phyloP scores from a whole-genome alignment of 768 basidiomycete genomes.

The Gloeophyllum trabeum region DNA sequence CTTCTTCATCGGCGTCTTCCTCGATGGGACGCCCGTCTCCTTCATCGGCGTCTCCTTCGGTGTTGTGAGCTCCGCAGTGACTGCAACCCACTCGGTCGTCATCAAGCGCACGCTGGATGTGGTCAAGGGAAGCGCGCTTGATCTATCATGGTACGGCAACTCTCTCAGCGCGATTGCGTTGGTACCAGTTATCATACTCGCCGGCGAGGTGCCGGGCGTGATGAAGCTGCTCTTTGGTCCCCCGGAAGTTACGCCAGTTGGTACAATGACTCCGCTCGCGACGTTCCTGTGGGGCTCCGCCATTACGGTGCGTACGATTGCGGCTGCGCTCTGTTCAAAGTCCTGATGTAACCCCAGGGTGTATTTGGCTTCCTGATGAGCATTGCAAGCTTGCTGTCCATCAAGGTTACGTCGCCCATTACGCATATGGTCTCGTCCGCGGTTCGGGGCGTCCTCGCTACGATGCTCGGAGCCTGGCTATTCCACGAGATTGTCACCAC shows the following conservation, averaged over 20 bases:
- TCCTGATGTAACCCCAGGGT: slow-evolving; percentile 34
- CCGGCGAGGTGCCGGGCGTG: slow-evolving; percentile 64
- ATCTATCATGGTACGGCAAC: slow-evolving; percentile 91
- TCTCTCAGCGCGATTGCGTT: slow-evolving; percentile 65
- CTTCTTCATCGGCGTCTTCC: slow-evolving; percentile 85
- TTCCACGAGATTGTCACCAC: slow-evolving; percentile 74
- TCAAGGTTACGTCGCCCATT: slow-evolving; percentile 96
- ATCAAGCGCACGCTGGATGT: slow-evolving; percentile 80
- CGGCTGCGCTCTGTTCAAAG: neutral
- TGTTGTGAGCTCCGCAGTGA: slow-evolving; percentile 75
- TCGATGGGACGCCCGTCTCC: slow-evolving; percentile 54
- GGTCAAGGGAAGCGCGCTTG: slow-evolving; percentile 75
- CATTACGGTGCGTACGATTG: slow-evolving; percentile 51
- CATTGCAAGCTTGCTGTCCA: slow-evolving; percentile 84
- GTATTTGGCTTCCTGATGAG: slow-evolving; percentile 89
- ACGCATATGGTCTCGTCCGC: slow-evolving; percentile 97
- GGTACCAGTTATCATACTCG: slow-evolving; percentile 59
- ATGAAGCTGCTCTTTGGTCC: slow-evolving; percentile 44
- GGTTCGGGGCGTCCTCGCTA: slow-evolving; percentile 89
- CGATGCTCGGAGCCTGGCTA: slow-evolving; percentile 68
- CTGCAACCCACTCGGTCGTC: slow-evolving; percentile 84
- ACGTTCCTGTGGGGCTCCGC: slow-evolving; percentile 73
- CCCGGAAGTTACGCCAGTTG: slow-evolving; percentile 24
- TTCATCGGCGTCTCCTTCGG: slow-evolving; percentile 69
- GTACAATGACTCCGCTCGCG: slow-evolving; percentile 32